Percentiles rank a stretch among this genome's conserved stretches.
These are phyloP conservation scores for Gardenia jasminoides DNA, from an alignment of 257 asterid species.

Conservation along the genomic window DNA sequence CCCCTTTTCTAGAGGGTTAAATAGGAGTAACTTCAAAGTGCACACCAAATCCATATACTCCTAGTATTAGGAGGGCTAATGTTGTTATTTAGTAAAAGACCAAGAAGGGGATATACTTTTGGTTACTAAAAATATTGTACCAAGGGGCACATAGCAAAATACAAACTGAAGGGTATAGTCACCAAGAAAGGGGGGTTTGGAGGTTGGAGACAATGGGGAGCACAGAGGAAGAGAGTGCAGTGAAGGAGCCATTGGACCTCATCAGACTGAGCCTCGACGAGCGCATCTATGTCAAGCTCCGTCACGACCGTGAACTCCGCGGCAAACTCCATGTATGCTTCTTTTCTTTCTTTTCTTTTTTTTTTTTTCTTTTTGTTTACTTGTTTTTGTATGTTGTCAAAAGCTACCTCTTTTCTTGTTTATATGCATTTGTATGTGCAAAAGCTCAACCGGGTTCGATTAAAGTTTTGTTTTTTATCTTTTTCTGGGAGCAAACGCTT, in stretches of 20 bases:
- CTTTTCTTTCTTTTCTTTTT: neutral
- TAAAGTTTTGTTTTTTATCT: neutral
- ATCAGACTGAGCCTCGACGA: slow-evolving; percentile 98
- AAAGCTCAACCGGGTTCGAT: neutral
- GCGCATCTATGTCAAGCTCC: slow-evolving; percentile 97
- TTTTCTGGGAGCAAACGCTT: neutral
- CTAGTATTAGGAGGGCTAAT: too few relatives aligned
- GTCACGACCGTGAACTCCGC: slow-evolving; percentile 96
- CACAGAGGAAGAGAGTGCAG: slow-evolving; percentile 92
- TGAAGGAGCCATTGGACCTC: slow-evolving; percentile 98
- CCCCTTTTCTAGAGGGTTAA: too few relatives aligned
- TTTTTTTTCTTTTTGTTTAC: neutral
- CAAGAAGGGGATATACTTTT: too few relatives aligned
- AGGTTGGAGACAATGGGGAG: slow-evolving; percentile 56
- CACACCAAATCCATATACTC: too few relatives aligned
- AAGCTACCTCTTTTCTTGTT: neutral
- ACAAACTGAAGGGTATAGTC: too few relatives aligned
- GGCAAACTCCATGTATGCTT: slow-evolving; percentile 79
- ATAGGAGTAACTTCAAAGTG: too few relatives aligned
- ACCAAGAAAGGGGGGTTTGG: neutral
- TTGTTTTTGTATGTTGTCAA: neutral
- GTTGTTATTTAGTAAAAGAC: too few relatives aligned
- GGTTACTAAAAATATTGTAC: too few relatives aligned
- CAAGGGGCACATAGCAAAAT: too few relatives aligned
- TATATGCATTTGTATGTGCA: neutral